Base-by-base conservation (phyloP, 164 flowering plant species). In the Protea cynaroides region DNA sequence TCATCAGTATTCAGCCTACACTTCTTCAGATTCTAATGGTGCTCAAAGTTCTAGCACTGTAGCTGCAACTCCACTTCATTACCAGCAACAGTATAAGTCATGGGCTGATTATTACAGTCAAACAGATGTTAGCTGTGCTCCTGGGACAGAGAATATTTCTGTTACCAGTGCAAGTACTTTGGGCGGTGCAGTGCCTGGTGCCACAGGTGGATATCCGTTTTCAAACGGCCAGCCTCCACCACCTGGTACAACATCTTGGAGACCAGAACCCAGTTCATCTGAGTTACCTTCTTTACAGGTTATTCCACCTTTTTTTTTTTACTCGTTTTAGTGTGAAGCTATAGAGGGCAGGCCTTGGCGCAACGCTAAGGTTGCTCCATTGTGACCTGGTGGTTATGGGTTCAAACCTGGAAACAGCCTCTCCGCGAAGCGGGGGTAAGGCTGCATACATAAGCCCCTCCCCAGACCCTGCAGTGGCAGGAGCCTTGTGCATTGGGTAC, bases 61-160 rank as follows among this genome's bases (percentile, higher is more conserved):
- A n/a, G 59, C 84, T 59, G 65, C 83, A 64, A 67, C 85, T 55
- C 66, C 87, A 10, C 44, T 61, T 49, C 80, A 85, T 38, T 88
- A 90, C 81, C 90, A 86, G 69, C 97, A 86, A 65, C 85, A 89
- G 0, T 81, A 84, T 71, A 81, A 81, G 69, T 91, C 84, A 64
- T 94, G 96, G 98, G 78, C 85, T 37, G 88, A 87, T 67, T 85
- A 89, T 78, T 89, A 88, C 72, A 86, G 74, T 74, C 96, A 87
- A 69, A 80, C 88, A 37, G 96, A 95, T 79, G 97, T 88, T 68
- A 84, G 79, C 69, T 92, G 97, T 83, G 97, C 99, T 61, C 99
- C 99, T 64, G 99, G 99, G 63, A 95, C 97, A 59, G 99, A 95
- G 73, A 82, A 79, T 58, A 56, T 80, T n/a, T 61, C 90, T 60